A percentile compares a stretch with the other conserved stretches of the same genome.
Conservation (phyloP, 129 eudicot species). For the Chrysanthemum makinoi region DNA sequence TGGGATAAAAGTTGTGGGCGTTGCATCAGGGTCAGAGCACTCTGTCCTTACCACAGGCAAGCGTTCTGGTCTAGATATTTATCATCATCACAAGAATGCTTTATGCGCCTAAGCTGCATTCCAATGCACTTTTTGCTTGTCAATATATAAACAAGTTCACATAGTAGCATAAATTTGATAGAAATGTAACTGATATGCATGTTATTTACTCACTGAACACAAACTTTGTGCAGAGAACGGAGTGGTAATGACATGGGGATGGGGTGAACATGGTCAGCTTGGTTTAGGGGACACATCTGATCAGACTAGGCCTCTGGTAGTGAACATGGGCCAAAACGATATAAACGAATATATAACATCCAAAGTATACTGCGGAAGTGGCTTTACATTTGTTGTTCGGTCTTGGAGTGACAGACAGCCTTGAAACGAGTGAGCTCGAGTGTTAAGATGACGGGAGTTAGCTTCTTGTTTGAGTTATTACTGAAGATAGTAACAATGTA, state of each 20-base stretch:
- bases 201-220: background rate
- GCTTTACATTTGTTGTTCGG: conserved; percentile 60
- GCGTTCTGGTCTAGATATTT: conserved; percentile 8
- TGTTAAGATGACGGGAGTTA: too few relatives aligned
- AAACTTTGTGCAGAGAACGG: conserved; percentile 51
- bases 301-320: conserved; percentile 57
- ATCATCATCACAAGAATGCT: background rate
- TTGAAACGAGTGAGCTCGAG: background rate
- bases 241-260: conserved; percentile 79
- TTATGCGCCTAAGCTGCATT: background rate
- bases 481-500: too few relatives aligned
- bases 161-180: background rate
- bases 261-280: conserved; percentile 99
- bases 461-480: too few relatives aligned
- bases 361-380: conserved; percentile 76
- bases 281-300: conserved; percentile 74
- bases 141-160: background rate
- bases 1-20: conserved; percentile 44
- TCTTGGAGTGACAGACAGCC: conserved; percentile 7
- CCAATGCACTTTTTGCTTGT: background rate
- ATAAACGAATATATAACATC: conserved; percentile 10
- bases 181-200: background rate
- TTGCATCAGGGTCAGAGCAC: conserved; percentile 97
- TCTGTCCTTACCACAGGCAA: conserved; percentile 76
- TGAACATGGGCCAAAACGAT: conserved; percentile 29